A percentile compares a stretch with the other conserved stretches of the same genome.
These are phyloP conservation scores for Saitozyma sp. DNA, from an alignment of 768 basidiomycete species.

Conservation along the genomic window DNA sequence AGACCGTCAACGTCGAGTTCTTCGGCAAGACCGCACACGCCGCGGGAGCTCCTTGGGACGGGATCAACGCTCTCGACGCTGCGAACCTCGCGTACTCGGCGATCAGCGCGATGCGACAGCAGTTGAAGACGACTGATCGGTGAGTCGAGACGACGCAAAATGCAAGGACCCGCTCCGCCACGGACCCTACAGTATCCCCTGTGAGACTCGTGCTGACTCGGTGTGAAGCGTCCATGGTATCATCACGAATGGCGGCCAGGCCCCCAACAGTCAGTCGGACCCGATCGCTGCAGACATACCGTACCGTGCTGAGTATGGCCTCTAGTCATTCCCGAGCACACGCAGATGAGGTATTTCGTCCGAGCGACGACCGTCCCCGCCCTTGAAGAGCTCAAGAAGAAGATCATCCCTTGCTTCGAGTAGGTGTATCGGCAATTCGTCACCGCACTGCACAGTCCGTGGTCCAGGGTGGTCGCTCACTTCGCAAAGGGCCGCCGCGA, in stretches of 20 bases:
- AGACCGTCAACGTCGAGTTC: slow-evolving; percentile 17
- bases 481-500: slow-evolving; percentile 21
- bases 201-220: no score
- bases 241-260: slow-evolving; percentile 63
- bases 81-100: slow-evolving; percentile 79
- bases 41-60: slow-evolving; percentile 27
- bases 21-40: slow-evolving; percentile 37
- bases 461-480: no score
- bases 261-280: slow-evolving; percentile 63
- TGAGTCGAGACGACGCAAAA: neutral
- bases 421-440: neutral
- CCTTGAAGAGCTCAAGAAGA: neutral
- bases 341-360: slow-evolving; percentile 69
- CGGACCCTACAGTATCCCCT: no score
- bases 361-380: slow-evolving; percentile 54
- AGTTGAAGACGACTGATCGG: slow-evolving; percentile 77
- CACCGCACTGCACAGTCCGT: no score
- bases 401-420: slow-evolving; percentile 15
- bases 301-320: neutral
- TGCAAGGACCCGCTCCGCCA: neutral
- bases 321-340: slow-evolving; percentile 72
- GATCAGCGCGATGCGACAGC: slow-evolving; percentile 78
- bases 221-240: slow-evolving; percentile 64
- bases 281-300: neutral
- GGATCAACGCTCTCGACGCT: slow-evolving; percentile 60